Evolutionary conservation across 176 grass and related monocot genomes (phyloP).

Genomic region (Dendrocalamus sinicus): DNA sequence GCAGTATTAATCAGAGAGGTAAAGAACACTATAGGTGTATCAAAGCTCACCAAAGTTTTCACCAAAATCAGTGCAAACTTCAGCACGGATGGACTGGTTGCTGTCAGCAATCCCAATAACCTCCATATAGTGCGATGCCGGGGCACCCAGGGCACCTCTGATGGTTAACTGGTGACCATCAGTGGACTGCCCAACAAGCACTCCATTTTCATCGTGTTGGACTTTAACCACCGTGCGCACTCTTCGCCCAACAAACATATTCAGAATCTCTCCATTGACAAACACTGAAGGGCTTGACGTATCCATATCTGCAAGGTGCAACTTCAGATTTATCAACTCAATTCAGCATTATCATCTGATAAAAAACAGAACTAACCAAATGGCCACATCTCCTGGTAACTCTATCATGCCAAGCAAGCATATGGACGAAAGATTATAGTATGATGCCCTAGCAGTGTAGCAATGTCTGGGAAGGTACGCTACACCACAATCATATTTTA

Average conservation of each 20-base stretch:
- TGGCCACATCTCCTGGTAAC: background rate
- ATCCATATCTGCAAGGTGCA: constrained; percentile 69
- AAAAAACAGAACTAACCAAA: background rate
- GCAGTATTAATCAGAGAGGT: background rate
- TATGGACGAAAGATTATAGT: background rate
- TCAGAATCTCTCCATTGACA: constrained; percentile 75
- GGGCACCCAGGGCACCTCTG: constrained; percentile 53
- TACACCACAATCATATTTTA: background rate
- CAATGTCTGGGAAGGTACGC: background rate
- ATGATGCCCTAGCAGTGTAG: background rate
- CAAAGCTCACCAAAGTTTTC: constrained; percentile 69
- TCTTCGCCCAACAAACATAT: constrained; percentile 68
- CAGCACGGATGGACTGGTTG: constrained; percentile 68
- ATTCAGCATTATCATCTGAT: background rate
- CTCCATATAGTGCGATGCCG: constrained; percentile 65
- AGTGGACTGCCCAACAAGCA: constrained; percentile 60
- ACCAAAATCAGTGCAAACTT: constrained; percentile 89
- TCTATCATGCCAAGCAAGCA: background rate
- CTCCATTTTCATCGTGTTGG: constrained; percentile 59
- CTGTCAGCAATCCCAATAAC: constrained; percentile 80
- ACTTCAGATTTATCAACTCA: constrained; percentile 17
- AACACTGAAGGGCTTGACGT: constrained; percentile 72
- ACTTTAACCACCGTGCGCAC: constrained; percentile 83
- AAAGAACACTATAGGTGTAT: background rate
- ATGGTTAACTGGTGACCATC: constrained; percentile 77